phyloP scores from a whole-genome alignment of 148 eudicot species.

The Fagopyrum esculentum region DNA sequence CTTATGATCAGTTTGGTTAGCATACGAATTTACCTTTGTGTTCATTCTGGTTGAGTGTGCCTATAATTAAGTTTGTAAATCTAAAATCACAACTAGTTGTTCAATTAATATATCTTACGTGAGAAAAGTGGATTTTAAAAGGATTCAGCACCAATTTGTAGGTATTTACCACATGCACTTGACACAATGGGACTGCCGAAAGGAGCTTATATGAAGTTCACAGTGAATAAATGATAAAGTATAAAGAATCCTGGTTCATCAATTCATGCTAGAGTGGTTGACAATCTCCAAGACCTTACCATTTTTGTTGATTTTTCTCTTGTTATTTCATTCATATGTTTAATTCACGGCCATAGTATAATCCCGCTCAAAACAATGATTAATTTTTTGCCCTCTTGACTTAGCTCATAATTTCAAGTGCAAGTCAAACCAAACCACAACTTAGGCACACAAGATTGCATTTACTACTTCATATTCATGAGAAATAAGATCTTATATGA shows the following conservation, averaged over 20 bases:
- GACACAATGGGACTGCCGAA: slow-evolving; percentile 53
- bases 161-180: slow-evolving; percentile 79
- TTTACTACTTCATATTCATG: no score
- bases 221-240: no score
- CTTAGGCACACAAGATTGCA: no score
- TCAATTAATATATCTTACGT: not conserved
- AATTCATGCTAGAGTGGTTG: not conserved
- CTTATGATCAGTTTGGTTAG: not conserved
- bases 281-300: not conserved
- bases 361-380: no score
- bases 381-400: no score
- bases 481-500: no score
- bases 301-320: no score
- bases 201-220: slow-evolving; percentile 34
- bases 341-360: no score
- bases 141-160: slow-evolving; percentile 20
- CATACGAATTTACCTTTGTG: not conserved
- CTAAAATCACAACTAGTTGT: not conserved
- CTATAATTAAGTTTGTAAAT: not conserved
- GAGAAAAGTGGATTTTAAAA: not conserved
- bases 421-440: no score
- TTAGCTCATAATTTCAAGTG: no score
- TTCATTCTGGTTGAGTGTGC: not conserved
- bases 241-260: slow-evolving; percentile 15
- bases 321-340: no score